Percentiles rank a stretch among this genome's conserved stretches.
These are phyloP conservation scores for Daphne laureola DNA, from an alignment of 441 rosid species.

Conservation along the genomic window DNA sequence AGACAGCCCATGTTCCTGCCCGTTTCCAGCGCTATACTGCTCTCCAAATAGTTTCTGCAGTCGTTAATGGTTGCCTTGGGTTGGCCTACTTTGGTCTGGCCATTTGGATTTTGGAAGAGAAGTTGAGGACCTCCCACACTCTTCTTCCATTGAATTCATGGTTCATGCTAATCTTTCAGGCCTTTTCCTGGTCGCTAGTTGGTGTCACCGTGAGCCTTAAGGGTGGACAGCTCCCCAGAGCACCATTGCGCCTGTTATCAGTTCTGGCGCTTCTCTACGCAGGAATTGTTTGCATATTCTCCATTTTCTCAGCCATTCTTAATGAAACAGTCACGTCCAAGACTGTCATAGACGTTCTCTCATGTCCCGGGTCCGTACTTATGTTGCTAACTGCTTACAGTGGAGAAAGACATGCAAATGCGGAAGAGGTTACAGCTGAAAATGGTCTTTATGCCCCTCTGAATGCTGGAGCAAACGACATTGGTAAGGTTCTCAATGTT, in stretches of 20 bases:
- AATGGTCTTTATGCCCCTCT: constrained; percentile 50
- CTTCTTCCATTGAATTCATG: constrained; percentile 45
- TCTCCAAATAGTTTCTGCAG: constrained; percentile 46
- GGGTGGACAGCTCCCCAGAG: constrained; percentile 28
- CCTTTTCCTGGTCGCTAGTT: constrained; percentile 55
- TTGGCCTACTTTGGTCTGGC: constrained; percentile 46
- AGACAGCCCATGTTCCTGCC: constrained; percentile 16
- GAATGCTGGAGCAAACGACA: constrained; percentile 27
- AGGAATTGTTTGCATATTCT: constrained; percentile 32
- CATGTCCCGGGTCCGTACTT: constrained; percentile 58
- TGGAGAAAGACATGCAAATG: constrained; percentile 23
- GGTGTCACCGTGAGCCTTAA: constrained; percentile 40
- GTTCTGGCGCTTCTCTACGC: constrained; percentile 47
- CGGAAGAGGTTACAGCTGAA: constrained; percentile 18
- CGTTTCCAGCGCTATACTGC: constrained; percentile 22
- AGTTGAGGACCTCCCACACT: constrained; percentile 29
- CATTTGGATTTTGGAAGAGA: constrained; percentile 55
- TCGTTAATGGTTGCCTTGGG: constrained; percentile 66
- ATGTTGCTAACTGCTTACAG: constrained; percentile 49
- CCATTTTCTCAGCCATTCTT: constrained; percentile 34
- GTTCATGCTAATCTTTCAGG: constrained; percentile 49
- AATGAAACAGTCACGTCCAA: constrained; percentile 17
- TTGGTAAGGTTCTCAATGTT: constrained; percentile 20
- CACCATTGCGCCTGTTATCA: constrained; percentile 43
- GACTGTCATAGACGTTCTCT: constrained; percentile 39